phyloP scores from a whole-genome alignment of 345 rosid genomes.

The Mercurialis annua region DNA sequence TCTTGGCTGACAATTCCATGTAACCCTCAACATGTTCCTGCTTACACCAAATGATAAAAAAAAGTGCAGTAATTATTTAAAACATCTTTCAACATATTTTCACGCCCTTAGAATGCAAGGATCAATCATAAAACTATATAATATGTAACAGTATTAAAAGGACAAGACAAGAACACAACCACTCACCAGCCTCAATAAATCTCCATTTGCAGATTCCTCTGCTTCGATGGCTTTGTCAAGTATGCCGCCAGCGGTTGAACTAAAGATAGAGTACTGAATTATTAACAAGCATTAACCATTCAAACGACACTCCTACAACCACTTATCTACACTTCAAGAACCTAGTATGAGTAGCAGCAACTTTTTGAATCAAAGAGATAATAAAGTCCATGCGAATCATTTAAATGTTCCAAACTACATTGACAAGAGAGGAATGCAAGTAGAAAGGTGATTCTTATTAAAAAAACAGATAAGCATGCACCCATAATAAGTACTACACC shows the following conservation, averaged over 20 bases:
- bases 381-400: background rate
- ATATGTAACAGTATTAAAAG: conserved; percentile 3
- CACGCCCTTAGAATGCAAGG: background rate
- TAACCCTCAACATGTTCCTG: conserved; percentile 89
- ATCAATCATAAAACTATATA: background rate
- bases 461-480: background rate
- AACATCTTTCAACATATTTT: conserved; percentile 1
- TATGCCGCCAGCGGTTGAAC: conserved; percentile 50
- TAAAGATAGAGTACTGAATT: conserved; percentile 23
- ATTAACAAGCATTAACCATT: background rate
- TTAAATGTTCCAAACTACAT: background rate
- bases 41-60: conserved; percentile 13
- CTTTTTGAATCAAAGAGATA: background rate
- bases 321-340: background rate
- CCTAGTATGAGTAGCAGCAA: background rate
- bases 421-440: background rate
- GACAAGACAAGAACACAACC: conserved; percentile 39
- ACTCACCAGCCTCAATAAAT: conserved; percentile 91
- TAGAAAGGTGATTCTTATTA: background rate
- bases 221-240: conserved; percentile 73
- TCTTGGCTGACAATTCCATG: conserved; percentile 78
- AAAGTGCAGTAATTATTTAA: background rate
- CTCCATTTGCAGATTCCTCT: conserved; percentile 62
- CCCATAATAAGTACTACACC: background rate
- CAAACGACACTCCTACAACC: background rate